phyloP scores from a whole-genome alignment of 331 rosid species.

The Saraca asoca region DNA sequence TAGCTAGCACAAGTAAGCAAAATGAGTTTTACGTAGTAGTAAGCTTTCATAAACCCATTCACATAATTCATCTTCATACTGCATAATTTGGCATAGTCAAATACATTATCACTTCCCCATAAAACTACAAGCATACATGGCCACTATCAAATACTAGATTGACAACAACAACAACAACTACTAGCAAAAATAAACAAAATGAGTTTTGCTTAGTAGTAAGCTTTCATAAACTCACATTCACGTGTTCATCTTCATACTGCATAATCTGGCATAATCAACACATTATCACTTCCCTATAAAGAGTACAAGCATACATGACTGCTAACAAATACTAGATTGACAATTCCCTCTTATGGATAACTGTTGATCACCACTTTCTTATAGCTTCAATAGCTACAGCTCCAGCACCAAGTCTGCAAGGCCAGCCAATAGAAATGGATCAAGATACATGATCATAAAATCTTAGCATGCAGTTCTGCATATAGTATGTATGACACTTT shows the following conservation, averaged over 20 bases:
- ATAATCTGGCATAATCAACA: conserved; percentile 1
- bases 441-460: conserved; percentile 32
- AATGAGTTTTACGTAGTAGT: conserved; percentile 16
- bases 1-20: conserved; percentile 36
- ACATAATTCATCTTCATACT: no score
- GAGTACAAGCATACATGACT: conserved; percentile 9
- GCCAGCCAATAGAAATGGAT: conserved; percentile 39
- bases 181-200: not conserved
- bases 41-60: conserved; percentile 40
- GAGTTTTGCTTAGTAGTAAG: conserved; percentile 28
- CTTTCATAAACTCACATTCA: conserved; percentile 37
- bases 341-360: conserved; percentile 37
- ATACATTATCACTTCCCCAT: no score
- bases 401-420: conserved; percentile 92
- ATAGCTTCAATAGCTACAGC: conserved; percentile 54
- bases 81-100: no score
- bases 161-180: no score
- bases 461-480: conserved; percentile 18
- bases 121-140: no score
- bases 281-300: conserved; percentile 26
- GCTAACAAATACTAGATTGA: no score
- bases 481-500: conserved; percentile 26
- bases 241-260: no score
- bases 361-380: conserved; percentile 30
- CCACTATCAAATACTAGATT: no score